Evolutionary conservation across 192 early-diverging fungal species (phyloP), one percentile per base, ranked within the genome.

Genomic region (Gigaspora rosea): DNA sequence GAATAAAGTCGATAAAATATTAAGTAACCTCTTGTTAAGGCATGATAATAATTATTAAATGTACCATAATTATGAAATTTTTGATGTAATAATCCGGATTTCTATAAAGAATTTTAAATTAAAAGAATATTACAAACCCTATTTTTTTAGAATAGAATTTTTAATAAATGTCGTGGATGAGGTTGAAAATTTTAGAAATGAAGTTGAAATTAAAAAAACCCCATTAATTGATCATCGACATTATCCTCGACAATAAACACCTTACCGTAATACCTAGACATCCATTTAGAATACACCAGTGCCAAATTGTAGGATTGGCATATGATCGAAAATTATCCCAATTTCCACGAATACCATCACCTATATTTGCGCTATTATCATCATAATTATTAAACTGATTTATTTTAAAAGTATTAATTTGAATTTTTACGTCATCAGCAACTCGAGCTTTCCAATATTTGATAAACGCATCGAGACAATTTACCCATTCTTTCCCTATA

Each of bases 211-310:
- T 27, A 27, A 27, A 27, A 52, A 15, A 49, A 50, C 8, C 2
- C 41, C 18, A 27, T n/a, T 56, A 10, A 51, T 64, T 22, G 10
- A 63, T 62, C 58, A 35, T 22, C 50, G 52, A 5, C 41, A 48
- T 4, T 1, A 58, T 13, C 1, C 15, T 36, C 49, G 33, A 13
- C 22, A 58, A 54, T 15, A 46, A 68, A 77, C 56, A 52, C 16
- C 47, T 51, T 73, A 78, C 78, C 13, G 78, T 81, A 12, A 84
- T 65, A 35, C 76, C 78, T 35, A 80, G 75, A 70, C 82, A 84
- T 2, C 82, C 80, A 67, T 84, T 79, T n/a, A 80, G 62, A 10
- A 81, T 76, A 64, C 82, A 84, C 82, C 80, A 81, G 51, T 84
- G 79, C 82, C 82, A 84, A n/a, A 81, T 78, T 8, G 61, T 57